A percentile compares a stretch with the other conserved stretches of the same genome.
Conservation (phyloP, 129 eudicot genomes). For the Mikania micrantha region DNA sequence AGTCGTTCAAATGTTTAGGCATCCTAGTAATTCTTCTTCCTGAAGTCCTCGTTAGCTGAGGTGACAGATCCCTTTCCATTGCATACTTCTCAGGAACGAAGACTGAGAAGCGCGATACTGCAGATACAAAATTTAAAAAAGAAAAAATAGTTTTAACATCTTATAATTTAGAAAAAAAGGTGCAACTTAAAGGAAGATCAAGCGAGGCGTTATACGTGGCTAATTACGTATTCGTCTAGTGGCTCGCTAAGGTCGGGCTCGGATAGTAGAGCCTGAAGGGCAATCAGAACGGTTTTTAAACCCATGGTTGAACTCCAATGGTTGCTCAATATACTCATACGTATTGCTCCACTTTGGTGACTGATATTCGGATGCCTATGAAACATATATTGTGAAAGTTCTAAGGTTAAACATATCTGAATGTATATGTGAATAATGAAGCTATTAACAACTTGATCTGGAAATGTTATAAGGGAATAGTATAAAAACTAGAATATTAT, state of each 20-base stretch:
- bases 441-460: not conserved
- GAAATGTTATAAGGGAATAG: not conserved
- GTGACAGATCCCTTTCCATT: not conserved
- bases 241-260: slow-evolving; percentile 8
- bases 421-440: not conserved
- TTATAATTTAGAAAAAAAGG: not conserved
- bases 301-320: slow-evolving; percentile 7
- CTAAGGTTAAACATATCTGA: not conserved
- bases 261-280: slow-evolving; percentile 14
- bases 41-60: slow-evolving; percentile 3
- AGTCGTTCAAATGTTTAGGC: not conserved
- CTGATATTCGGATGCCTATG: slow-evolving; percentile 22
- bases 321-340: not conserved
- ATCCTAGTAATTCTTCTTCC: not conserved
- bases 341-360: slow-evolving; percentile 1
- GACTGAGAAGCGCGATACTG: not conserved
- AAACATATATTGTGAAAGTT: not conserved
- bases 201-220: not conserved
- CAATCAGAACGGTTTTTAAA: not conserved
- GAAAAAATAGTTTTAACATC: not conserved
- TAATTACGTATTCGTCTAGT: not conserved
- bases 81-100: slow-evolving; percentile 12
- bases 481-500: not conserved
- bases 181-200: not conserved
- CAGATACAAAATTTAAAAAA: not conserved